A percentile compares a stretch with the other conserved stretches of the same genome.
These are phyloP conservation scores for Tillandsia leiboldiana DNA, from an alignment of 176 grass and related monocot genomes.

Conservation along the genomic window DNA sequence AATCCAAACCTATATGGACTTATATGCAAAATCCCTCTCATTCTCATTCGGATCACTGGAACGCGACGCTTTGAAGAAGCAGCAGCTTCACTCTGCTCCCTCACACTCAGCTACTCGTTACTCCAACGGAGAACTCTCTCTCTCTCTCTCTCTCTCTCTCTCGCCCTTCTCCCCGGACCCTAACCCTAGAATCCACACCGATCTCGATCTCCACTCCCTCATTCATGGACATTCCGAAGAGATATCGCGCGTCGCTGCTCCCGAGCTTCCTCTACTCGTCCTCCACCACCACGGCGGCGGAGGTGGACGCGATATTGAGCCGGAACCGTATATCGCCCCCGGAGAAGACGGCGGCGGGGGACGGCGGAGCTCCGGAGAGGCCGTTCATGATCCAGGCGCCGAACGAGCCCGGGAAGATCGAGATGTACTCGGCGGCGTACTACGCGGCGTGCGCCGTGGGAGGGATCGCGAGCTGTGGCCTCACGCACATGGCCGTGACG, in stretches of 20 bases:
- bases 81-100: too few relatives aligned
- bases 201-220: neutral
- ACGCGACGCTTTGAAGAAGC: too few relatives aligned
- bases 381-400: constrained; percentile 26
- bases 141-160: neutral
- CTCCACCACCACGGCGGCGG: neutral
- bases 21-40: too few relatives aligned
- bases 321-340: neutral
- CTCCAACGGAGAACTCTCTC: too few relatives aligned
- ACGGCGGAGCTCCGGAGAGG: constrained; percentile 1
- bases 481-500: constrained; percentile 25
- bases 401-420: constrained; percentile 27
- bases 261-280: constrained; percentile 42
- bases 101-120: too few relatives aligned
- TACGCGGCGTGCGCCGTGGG: constrained; percentile 17
- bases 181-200: neutral
- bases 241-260: constrained; percentile 30
- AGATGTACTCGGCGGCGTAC: constrained; percentile 59
- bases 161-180: neutral
- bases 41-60: too few relatives aligned
- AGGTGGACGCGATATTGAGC: neutral
- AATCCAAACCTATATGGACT: too few relatives aligned
- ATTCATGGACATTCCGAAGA: constrained; percentile 38
- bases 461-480: neutral
- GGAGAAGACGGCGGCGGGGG: neutral